Percentiles rank a stretch among this genome's conserved stretches.
phyloP scores from a whole-genome alignment of 164 flowering plant species.

The Stephania japonica region DNA sequence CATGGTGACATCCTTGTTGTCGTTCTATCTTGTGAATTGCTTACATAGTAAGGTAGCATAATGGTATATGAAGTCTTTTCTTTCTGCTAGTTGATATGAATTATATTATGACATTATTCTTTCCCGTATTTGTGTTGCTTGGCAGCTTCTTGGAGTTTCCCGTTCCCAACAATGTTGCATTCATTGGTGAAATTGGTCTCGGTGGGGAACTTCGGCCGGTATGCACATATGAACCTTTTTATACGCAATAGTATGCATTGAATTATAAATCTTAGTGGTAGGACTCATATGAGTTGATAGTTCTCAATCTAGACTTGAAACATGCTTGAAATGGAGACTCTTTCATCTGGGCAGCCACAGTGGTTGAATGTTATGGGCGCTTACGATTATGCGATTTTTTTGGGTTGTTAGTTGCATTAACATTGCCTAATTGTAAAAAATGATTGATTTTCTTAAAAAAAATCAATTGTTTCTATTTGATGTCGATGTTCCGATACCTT shows the following conservation, averaged over 20 bases:
- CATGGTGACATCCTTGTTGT: no score
- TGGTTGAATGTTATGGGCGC: no score
- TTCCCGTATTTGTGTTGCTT: not conserved
- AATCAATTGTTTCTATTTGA: not conserved
- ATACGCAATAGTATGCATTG: not conserved
- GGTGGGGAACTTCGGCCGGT: slow-evolving; percentile 94
- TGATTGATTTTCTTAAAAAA: no score
- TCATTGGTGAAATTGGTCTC: slow-evolving; percentile 93
- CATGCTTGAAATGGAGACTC: no score
- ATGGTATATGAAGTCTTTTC: not conserved
- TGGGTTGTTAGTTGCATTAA: no score
- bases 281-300: no score
- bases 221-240: slow-evolving; percentile 17
- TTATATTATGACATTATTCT: not conserved
- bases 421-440: no score
- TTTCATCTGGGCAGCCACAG: no score
- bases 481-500: not conserved
- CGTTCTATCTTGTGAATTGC: no score
- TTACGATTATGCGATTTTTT: no score
- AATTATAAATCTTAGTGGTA: not conserved
- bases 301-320: no score
- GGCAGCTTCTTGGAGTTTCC: slow-evolving; percentile 82
- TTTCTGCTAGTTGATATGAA: not conserved
- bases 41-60: not conserved
- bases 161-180: slow-evolving; percentile 69